Evolutionary conservation across 2,329 filamentous ascomycete species (phyloP).

Genomic region (Elsinoe ampelina): DNA sequence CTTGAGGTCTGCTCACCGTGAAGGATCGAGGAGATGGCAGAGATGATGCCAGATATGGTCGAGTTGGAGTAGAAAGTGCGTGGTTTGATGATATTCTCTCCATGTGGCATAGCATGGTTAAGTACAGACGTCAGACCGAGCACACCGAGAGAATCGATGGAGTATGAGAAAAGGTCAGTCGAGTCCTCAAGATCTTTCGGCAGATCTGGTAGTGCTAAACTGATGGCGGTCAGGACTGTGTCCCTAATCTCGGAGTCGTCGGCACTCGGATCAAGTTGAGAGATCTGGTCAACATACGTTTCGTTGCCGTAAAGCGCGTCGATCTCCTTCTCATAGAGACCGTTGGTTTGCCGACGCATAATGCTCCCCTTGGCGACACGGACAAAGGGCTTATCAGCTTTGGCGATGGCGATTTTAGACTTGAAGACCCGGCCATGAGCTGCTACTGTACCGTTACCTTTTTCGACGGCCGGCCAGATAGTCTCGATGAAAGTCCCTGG

Average conservation of each 20-base stretch:
- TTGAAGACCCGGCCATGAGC: slow-evolving; percentile 36
- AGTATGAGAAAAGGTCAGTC: slow-evolving; percentile 27
- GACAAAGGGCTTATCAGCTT: slow-evolving; percentile 35
- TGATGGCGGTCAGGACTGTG: slow-evolving; percentile 18
- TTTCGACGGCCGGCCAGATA: slow-evolving; percentile 38
- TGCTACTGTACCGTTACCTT: slow-evolving; percentile 34
- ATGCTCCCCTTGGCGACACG: slow-evolving; percentile 40
- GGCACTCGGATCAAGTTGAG: slow-evolving; percentile 12
- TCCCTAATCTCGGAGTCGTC: slow-evolving; percentile 14
- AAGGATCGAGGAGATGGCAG: slow-evolving; percentile 15
- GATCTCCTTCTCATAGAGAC: slow-evolving; percentile 39
- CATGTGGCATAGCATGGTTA: slow-evolving; percentile 19
- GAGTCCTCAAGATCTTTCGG: slow-evolving; percentile 18
- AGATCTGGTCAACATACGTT: slow-evolving; percentile 15
- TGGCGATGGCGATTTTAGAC: slow-evolving; percentile 35
- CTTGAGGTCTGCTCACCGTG: slow-evolving; percentile 4
- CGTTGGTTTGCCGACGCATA: slow-evolving; percentile 33
- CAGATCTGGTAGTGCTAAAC: slow-evolving; percentile 13
- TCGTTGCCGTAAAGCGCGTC: slow-evolving; percentile 35
- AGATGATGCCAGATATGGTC: slow-evolving; percentile 22
- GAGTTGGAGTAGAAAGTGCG: slow-evolving; percentile 27
- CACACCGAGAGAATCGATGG: slow-evolving; percentile 29
- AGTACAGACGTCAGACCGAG: slow-evolving; percentile 20
- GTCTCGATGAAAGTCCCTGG: slow-evolving; percentile 29
- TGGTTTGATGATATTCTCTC: slow-evolving; percentile 20